Percentiles rank a stretch among this genome's conserved stretches.
These are phyloP conservation scores for Stemphylium beticola DNA, from an alignment of 2,329 filamentous ascomycete species.

Conservation along the genomic window DNA sequence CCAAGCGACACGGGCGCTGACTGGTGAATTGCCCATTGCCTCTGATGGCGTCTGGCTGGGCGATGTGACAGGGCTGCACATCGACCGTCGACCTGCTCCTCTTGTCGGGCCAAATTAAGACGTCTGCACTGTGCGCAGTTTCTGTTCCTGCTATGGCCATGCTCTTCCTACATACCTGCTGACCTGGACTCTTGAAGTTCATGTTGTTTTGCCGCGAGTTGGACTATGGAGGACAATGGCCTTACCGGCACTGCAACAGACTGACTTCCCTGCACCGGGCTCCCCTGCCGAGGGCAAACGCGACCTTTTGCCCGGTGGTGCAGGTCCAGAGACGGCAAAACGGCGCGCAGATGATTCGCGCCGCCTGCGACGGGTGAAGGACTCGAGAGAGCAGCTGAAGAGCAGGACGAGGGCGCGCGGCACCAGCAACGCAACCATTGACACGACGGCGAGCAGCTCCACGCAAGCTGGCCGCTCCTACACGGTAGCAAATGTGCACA, in stretches of 20 bases:
- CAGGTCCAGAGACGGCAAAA: slow-evolving; percentile 33
- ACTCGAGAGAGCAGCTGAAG: slow-evolving; percentile 48
- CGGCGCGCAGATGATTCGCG: slow-evolving; percentile 38
- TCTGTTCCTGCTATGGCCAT: slow-evolving; percentile 18
- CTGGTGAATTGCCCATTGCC: slow-evolving; percentile 34
- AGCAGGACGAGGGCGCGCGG: slow-evolving; percentile 39
- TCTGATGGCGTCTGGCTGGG: slow-evolving; percentile 29
- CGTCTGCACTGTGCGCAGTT: slow-evolving; percentile 35
- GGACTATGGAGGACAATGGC: slow-evolving; percentile 47
- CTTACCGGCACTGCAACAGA: slow-evolving; percentile 41
- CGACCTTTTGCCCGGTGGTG: slow-evolving; percentile 30
- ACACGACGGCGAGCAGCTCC: slow-evolving; percentile 34
- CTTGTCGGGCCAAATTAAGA: slow-evolving; percentile 31
- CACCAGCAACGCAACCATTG: slow-evolving; percentile 42
- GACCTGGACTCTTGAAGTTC: slow-evolving; percentile 11
- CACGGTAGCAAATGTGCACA: slow-evolving; percentile 56
- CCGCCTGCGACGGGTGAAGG: slow-evolving; percentile 45
- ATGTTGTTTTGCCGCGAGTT: slow-evolving; percentile 25
- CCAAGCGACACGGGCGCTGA: slow-evolving; percentile 17
- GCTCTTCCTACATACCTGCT: slow-evolving; percentile 24
- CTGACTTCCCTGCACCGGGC: slow-evolving; percentile 36
- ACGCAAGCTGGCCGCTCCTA: slow-evolving; percentile 49
- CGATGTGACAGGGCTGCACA: slow-evolving; percentile 29
- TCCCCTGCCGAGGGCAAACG: slow-evolving; percentile 35
- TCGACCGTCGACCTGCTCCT: slow-evolving; percentile 29